Evolutionary conservation across 768 basidiomycete genomes (phyloP), one percentile per base, ranked within the genome.

Genomic region (Hirschioporus abietinus): DNA sequence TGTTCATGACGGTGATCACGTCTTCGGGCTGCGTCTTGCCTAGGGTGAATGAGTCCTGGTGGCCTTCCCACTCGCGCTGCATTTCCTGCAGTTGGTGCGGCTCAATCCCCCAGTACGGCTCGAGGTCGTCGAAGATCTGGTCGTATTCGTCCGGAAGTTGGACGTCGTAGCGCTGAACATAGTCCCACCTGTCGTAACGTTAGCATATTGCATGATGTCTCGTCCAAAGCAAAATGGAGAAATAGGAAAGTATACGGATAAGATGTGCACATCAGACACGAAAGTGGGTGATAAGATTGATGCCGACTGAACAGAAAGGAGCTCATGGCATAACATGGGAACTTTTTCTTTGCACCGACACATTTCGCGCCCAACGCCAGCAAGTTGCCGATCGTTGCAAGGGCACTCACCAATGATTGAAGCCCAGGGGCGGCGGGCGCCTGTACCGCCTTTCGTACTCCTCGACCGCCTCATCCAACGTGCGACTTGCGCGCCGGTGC

Each of bases 91-190:
- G 58, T 1, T 72, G 71, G 0, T 59, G n/a, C 0, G 79, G 78
- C 35, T 74, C 69, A 61, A 82, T 70, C 0, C 76, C 81, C 74
- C 74, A 78, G 69, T 74, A 80, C 0, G 77, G 76, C 26, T 76
- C 74, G 9, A 82, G 66, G 64, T 81, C 76, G 7, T 72, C 68
- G 65, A 74, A 70, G 63, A 83, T 82, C 67, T 81, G 80, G 70
- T 83, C 81, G 61, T 83, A 83, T 65, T 83, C 82, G 67, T 83
- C 83, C 18, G 77, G 78, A 0, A 83, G 74, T 58, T 76, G 78
- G 1, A 83, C 76, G 30, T 76, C 68, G 67, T 83, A 68, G 63
- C 70, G 68, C n/a, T 75, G 72, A 7, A 78, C 78, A 66, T 80
- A 83, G 24, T 74, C 68, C 82, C 81, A 83, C 81, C 80, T 76